Evolutionary conservation across 2,329 filamentous ascomycete species (phyloP), one percentile per base, ranked within the genome.

Genomic region (Ophiocordyceps camponoti-saundersi): DNA sequence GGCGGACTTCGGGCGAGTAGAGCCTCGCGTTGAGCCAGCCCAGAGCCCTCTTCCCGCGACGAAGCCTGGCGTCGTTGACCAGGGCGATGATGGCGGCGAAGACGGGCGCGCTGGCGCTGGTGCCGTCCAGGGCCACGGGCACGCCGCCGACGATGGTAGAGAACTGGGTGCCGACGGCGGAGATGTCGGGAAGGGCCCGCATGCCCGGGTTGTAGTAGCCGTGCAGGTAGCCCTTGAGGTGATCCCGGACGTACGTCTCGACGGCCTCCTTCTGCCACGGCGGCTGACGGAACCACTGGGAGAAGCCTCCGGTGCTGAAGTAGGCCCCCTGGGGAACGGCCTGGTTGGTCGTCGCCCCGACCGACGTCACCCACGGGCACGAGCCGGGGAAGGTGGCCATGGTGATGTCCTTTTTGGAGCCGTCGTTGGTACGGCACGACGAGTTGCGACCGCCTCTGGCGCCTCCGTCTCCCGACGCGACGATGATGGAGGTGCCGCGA

Each of bases 331-430:
- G 56, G 12, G 70, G 63, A 0, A 61, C 56, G 3, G 53, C 52
- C 2, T 52, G 52, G 52, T 63, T 63, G 39, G 50, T 56, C 1
- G 77, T 79, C 1, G 74, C 80, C 7, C 82, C 82, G 1, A 85
- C 73, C 2, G 71, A 64, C 0, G 82, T 85, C 8, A 85, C 73
- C 58, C 75, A 85, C 0, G 80, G 81, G 53, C 82, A 86, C 0
- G 73, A 72, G 0, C 72, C 73, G 0, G 82, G 82, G 60, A 85
- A 86, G 6, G 69, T 71, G 1, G 79, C 70, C 29, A 77, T 64
- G 55, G 80, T 77, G 20, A 70, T 66, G 11, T 70, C 70, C 1
- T 65, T 70, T 49, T 73, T 68, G 42, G 62, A 67, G 21, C 77
- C 79, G 48, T 82, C 76, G 55, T 80, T 78, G 48, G 68, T 69